A percentile compares a stretch with the other conserved stretches of the same genome.
Evolutionary conservation across 306 rosid species (phyloP).

Genomic region (Trifolium fragiferum): DNA sequence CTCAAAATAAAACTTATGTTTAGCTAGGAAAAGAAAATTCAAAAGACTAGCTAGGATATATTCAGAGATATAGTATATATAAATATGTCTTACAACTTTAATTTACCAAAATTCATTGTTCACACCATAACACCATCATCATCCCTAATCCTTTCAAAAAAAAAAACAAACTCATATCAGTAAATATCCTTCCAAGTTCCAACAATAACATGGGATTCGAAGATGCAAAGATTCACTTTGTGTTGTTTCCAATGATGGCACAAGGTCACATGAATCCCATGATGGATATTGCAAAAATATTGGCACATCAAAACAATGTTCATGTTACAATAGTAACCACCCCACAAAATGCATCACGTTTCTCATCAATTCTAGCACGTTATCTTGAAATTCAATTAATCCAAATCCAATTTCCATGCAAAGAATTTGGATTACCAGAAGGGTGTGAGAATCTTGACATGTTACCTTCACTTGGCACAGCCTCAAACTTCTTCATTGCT

Average conservation of each 20-base stretch:
- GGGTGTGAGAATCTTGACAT: conserved; percentile 75
- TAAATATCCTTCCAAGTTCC: background rate
- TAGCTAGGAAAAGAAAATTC: no score
- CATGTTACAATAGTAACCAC: conserved; percentile 69
- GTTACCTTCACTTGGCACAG: conserved; percentile 51
- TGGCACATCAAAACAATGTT: conserved; percentile 49
- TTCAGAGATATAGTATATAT: no score
- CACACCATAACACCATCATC: no score
- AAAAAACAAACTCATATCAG: no score
- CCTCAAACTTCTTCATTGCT: conserved; percentile 40
- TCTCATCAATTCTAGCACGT: conserved; percentile 49
- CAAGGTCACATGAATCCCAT: conserved; percentile 91
- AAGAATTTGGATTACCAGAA: conserved; percentile 62
- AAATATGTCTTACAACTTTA: no score
- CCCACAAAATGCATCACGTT: conserved; percentile 67
- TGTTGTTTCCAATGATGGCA: conserved; percentile 76
- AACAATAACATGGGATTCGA: conserved; percentile 45
- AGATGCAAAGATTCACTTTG: conserved; percentile 56
- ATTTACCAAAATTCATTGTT: no score
- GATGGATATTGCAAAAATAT: conserved; percentile 75
- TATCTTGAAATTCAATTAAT: conserved; percentile 48
- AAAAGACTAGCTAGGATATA: no score
- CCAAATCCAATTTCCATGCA: conserved; percentile 58
- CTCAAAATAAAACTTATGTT: no score
- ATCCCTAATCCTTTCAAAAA: no score